Evolutionary conservation across 2,329 filamentous ascomycete genomes (phyloP), one percentile per base, ranked within the genome.

Genomic region (Alternaria consortialis): DNA sequence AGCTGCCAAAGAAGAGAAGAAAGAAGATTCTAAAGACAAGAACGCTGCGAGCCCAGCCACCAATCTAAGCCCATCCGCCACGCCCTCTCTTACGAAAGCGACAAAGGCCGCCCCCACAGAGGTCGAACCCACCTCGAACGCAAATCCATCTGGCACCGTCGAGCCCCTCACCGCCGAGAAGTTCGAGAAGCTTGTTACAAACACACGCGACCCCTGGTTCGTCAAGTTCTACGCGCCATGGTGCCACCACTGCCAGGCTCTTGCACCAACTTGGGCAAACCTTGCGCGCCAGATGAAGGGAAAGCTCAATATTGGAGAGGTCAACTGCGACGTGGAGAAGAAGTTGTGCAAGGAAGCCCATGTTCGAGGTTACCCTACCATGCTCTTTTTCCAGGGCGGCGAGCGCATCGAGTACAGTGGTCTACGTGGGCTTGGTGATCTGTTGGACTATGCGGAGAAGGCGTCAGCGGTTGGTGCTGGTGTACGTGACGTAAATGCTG

Each of bases 161-260:
- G 84, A 93, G 34, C 80, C 89, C 7, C 85, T 99, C 53, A 93
- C 89, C 2, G 90, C 91, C 0, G 93, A 97, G 75, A 92, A 84
- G 65, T 99, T 99, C 82, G 90, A 96, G 76, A 88, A 87, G 59
- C 83, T 90, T 37, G 94, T 99, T 47, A 97, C 93, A 3, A 91
- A 90, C 77, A 93, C 93, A 0, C 88, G 91, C 65, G 93, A 98
- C 65, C 90, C 94, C 6, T 99, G 95, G 95, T 97, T 99, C 75
- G 89, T 99, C 84, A 99, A 99, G 80, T 98, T 99, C 78, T 98
- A 97, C 77, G 94, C 93, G 17, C 96, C 95, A 6, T 98, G 94
- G 95, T 99, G 95, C 79, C 88, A 90, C 69, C 95, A 99, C 80
- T 99, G 96, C 80, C 92, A 97, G 80, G 92, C 92, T 37, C 88